Evolutionary conservation across 192 early-diverging fungal genomes (phyloP), one percentile per base, ranked within the genome.

Genomic region (Coemansia sp.): DNA sequence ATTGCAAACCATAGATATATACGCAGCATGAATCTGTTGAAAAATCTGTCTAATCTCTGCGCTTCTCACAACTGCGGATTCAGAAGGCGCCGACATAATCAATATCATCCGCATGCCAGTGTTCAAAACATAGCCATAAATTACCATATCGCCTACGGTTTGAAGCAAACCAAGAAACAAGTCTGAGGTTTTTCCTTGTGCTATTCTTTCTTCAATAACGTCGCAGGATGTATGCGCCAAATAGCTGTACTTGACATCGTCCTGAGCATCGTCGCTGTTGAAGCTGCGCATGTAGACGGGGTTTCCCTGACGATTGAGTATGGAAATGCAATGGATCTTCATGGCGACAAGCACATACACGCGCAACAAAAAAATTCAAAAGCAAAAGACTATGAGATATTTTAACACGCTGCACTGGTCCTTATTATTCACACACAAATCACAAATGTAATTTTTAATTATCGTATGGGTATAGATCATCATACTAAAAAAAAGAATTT

Each of bases 61-160:
- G 36, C 80, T 88, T 64, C 93, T 93, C 79, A 96, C 91, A 12
- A 93, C 94, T 15, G 86, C 72, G 56, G 96, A 92, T 43, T 95
- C 94, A 55, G 92, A 89, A 8, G 86, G 86, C 9, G 91, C 88
- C 2, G 88, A 85, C 1, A 91, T 75, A 0, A 94, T 83, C 4
- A 91, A 75, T 5, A 93, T 78, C 48, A 93, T 85, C 59, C 94
- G 92, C 54, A 92, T 86, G 32, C 90, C 85, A 2, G 96, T 97
- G 73, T 95, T 96, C 70, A 92, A 90, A 52, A 94, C 87, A 71
- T 94, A 97, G 12, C 95, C 96, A 66, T 90, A 95, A 71, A 98
- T 92, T 9, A 91, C 91, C 33, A 96, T 71, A 63, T 96, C 95
- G 70, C 96, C 96, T 72, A 96, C 90, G 3, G 92, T 88, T 63